Conservation (phyloP, 2,329 filamentous ascomycete species). For the Fusarium sambucinum region DNA sequence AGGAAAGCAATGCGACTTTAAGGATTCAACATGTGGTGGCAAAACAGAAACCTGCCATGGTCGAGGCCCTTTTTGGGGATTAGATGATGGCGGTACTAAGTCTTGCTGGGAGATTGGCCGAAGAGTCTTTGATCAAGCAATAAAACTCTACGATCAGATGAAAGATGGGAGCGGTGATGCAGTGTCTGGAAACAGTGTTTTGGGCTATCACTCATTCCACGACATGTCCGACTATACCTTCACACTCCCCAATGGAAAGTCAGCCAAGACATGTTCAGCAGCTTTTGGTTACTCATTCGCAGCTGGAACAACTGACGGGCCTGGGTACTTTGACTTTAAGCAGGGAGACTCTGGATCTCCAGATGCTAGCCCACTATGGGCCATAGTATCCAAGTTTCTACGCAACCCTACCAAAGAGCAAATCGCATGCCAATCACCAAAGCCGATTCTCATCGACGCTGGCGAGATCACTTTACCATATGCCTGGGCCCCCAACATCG, state of each 20-base stretch:
- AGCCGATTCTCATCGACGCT: conserved; percentile 12
- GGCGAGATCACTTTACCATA: conserved; percentile 4
- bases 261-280: not conserved
- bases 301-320: conserved; percentile 13
- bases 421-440: not conserved
- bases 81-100: conserved; percentile 11
- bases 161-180: not conserved
- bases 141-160: not conserved
- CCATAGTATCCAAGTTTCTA: conserved; percentile 10
- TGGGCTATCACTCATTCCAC: conserved; percentile 9
- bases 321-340: conserved; percentile 21
- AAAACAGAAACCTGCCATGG: conserved; percentile 2
- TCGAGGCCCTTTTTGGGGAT: conserved; percentile 4
- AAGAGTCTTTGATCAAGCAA: not conserved
- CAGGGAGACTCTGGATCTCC: conserved; percentile 2
- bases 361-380: conserved; percentile 13
- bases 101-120: conserved; percentile 21
- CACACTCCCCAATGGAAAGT: not conserved
- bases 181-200: conserved; percentile 5
- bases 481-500: conserved; percentile 13
- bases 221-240: conserved; percentile 5
- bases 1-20: conserved; percentile 5
- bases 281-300: not conserved
- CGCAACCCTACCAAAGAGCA: conserved; percentile 11
- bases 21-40: not conserved